Percentiles rank a stretch among this genome's conserved stretches.
These are phyloP conservation scores for Mycena haematopus DNA, from an alignment of 768 basidiomycete species.

Conservation along the genomic window DNA sequence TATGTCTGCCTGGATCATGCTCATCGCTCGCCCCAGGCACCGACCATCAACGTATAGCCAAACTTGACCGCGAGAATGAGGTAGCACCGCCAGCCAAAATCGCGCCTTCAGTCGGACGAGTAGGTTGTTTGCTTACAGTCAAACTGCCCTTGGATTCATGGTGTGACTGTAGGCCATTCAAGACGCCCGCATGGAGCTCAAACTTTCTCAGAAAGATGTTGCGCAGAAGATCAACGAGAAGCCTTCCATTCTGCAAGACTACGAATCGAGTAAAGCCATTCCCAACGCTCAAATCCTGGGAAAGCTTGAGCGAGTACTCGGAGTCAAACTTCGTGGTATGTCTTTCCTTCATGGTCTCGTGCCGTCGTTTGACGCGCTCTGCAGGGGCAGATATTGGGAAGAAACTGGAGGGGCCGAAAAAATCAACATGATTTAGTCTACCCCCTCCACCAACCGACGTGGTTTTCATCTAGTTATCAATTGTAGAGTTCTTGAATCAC, in stretches of 20 bases:
- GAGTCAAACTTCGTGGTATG: conserved; percentile 89
- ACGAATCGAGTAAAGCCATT: conserved; percentile 87
- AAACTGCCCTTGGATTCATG: neutral
- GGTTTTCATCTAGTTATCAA: conserved; percentile 35
- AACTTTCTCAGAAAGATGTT: conserved; percentile 89
- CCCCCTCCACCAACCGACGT: conserved; percentile 38
- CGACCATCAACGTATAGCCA: conserved; percentile 93
- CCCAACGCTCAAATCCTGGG: conserved; percentile 86
- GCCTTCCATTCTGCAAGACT: conserved; percentile 85
- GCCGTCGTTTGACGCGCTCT: conserved; percentile 11
- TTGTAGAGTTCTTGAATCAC: conserved; percentile 31
- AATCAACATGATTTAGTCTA: conserved; percentile 55
- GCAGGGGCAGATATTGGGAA: conserved; percentile 84
- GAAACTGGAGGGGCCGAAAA: conserved; percentile 81
- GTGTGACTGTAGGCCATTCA: conserved; percentile 71
- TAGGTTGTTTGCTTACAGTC: conserved; percentile 40
- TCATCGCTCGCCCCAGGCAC: conserved; percentile 58
- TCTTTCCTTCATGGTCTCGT: conserved; percentile 14
- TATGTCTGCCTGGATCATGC: neutral
- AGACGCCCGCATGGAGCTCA: conserved; percentile 75
- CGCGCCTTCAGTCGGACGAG: conserved; percentile 72
- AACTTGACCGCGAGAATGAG: conserved; percentile 94
- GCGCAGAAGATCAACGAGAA: conserved; percentile 95
- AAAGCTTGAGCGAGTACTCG: conserved; percentile 87
- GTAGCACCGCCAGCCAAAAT: conserved; percentile 92